Evolutionary conservation across 2,329 filamentous ascomycete genomes (phyloP).

Genomic region (Fusarium tuaranense): DNA sequence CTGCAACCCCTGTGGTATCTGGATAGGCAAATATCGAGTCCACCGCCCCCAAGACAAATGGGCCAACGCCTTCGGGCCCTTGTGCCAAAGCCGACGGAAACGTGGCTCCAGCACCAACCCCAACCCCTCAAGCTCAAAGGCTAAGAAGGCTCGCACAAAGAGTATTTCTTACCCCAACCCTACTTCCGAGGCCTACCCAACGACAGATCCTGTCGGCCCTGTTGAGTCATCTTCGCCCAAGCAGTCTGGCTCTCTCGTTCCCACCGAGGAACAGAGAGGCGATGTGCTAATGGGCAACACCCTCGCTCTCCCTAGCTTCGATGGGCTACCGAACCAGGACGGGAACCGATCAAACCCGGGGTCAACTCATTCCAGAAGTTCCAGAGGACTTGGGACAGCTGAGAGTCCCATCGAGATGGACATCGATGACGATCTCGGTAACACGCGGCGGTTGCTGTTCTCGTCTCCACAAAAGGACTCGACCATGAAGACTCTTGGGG

Average conservation of each 20-base stretch:
- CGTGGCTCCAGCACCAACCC: slow-evolving; percentile 56
- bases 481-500: slow-evolving; percentile 70
- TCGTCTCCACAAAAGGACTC: slow-evolving; percentile 79
- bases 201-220: slow-evolving; percentile 65
- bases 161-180: slow-evolving; percentile 58
- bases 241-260: slow-evolving; percentile 23
- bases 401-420: slow-evolving; percentile 68
- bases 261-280: slow-evolving; percentile 29
- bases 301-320: slow-evolving; percentile 2
- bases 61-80: slow-evolving; percentile 72
- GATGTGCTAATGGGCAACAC: slow-evolving; percentile 14
- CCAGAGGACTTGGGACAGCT: slow-evolving; percentile 65
- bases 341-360: slow-evolving; percentile 47
- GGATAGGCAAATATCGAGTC: slow-evolving; percentile 87
- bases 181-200: slow-evolving; percentile 66
- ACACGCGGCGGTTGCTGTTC: slow-evolving; percentile 78
- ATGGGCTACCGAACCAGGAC: slow-evolving; percentile 20
- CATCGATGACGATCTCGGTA: slow-evolving; percentile 61
- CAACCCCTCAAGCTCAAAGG: slow-evolving; percentile 50
- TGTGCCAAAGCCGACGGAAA: slow-evolving; percentile 64
- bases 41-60: slow-evolving; percentile 89
- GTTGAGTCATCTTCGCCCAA: slow-evolving; percentile 54
- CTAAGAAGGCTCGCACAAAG: slow-evolving; percentile 63
- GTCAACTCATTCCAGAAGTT: slow-evolving; percentile 67
- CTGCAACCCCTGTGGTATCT: slow-evolving; percentile 97